Conservation (phyloP, 31 red algal genomes). For the Bonnemaisonia californica region DNA sequence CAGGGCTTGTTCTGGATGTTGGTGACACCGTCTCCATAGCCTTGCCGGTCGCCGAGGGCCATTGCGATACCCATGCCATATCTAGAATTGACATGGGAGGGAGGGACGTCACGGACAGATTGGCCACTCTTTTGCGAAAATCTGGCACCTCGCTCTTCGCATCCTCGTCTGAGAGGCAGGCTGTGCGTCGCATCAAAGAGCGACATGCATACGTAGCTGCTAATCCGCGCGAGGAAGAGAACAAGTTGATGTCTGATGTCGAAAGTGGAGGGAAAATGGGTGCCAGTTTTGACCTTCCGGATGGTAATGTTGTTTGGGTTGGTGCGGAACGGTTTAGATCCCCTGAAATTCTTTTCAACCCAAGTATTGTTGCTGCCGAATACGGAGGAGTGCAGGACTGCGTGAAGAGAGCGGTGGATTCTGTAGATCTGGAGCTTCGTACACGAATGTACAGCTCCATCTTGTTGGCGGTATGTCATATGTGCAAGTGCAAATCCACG, state of each 20-base stretch:
- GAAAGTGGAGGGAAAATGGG: background rate
- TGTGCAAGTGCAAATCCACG: too few species aligned
- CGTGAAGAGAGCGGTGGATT: constrained; percentile 21
- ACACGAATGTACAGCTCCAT: constrained; percentile 49
- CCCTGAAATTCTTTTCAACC: constrained; percentile 50
- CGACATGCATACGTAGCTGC: constrained; percentile 56
- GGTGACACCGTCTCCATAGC: constrained; percentile 70
- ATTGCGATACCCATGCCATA: constrained; percentile 55
- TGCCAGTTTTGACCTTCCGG: constrained; percentile 31
- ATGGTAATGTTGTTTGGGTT: constrained; percentile 39
- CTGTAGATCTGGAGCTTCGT: constrained; percentile 51
- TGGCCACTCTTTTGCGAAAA: constrained; percentile 60
- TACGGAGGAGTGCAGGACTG: constrained; percentile 27
- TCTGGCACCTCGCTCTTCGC: constrained; percentile 38
- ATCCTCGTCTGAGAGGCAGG: constrained; percentile 60
- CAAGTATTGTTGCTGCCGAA: constrained; percentile 33
- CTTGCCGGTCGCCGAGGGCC: constrained; percentile 69
- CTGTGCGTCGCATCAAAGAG: constrained; percentile 78
- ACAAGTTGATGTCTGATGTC: background rate
- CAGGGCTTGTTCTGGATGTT: constrained; percentile 78
- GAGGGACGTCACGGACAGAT: constrained; percentile 69
- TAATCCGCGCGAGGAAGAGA: constrained; percentile 41
- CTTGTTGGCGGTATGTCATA: constrained; percentile 32
- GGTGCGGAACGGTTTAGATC: constrained; percentile 60
- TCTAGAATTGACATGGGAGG: constrained; percentile 71